Evolutionary conservation across 2,329 filamentous ascomycete genomes (phyloP).

Genomic region (Sporothrix globosa): DNA sequence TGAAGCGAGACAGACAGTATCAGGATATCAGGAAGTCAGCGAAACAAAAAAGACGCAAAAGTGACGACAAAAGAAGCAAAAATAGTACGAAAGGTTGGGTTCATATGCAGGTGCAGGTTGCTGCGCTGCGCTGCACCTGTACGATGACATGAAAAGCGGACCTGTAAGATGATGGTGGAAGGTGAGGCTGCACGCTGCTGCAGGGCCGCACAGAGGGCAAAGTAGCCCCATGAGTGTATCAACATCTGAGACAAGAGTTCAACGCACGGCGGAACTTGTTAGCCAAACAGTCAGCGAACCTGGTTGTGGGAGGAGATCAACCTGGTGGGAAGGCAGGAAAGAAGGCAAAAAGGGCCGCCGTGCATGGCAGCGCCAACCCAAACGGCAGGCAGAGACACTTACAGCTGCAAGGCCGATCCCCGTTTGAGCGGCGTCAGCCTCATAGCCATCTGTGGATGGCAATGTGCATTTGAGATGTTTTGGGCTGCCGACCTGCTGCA

Average conservation of each 20-base stretch:
- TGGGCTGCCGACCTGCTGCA: neutral
- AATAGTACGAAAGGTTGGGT: neutral
- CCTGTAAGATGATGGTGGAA: slow-evolving; percentile 25
- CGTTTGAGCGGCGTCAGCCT: slow-evolving; percentile 7
- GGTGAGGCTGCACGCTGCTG: slow-evolving; percentile 20
- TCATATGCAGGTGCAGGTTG: slow-evolving; percentile 4
- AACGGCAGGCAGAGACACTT: slow-evolving; percentile 9
- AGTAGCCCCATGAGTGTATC: neutral
- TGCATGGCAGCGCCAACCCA: slow-evolving; percentile 20
- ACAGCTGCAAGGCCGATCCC: slow-evolving; percentile 10
- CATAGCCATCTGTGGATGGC: slow-evolving; percentile 6
- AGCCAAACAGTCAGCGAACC: slow-evolving; percentile 12
- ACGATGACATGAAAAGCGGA: slow-evolving; percentile 29
- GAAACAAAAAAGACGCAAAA: slow-evolving; percentile 16
- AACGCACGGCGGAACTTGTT: too few species aligned
- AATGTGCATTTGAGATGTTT: slow-evolving; percentile 9
- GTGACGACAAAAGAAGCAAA: neutral
- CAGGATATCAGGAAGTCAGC: neutral
- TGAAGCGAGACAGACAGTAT: neutral
- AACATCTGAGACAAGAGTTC: too few species aligned
- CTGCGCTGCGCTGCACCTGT: slow-evolving; percentile 22
- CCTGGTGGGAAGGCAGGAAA: neutral
- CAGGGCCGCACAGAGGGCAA: neutral
- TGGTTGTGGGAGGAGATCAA: neutral
- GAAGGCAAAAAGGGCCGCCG: neutral